Evolutionary conservation across 2,329 filamentous ascomycete genomes (phyloP), one percentile per base, ranked within the genome.

Genomic region (Sphaerulina vaccinii): DNA sequence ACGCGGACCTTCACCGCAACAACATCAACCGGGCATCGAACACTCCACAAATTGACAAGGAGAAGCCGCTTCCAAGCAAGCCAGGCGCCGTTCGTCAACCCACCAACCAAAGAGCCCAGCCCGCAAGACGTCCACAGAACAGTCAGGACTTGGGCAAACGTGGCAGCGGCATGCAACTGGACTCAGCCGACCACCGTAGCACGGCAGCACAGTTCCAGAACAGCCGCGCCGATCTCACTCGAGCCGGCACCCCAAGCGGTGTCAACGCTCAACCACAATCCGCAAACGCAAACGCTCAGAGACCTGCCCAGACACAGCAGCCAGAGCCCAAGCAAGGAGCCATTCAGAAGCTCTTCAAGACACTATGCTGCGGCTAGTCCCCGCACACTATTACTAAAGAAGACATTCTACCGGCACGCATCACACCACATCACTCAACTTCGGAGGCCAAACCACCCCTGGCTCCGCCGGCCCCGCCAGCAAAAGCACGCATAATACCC

Each of bases 191-290:
- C 57, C 86, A 91, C 68, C 89, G 87, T 65, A 96, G 90, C 68
- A 96, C 90, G 59, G 89, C 95, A 73, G 92, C 92, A 62, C 92
- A 96, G 70, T 96, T 96, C 79, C 90, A 95, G 77, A 92, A 90
- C 80, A 96, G 90, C 76, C 88, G 87, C 68, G 88, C 90, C 71
- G 66, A 68, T 48, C 57, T 68, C 24, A 61, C 52, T 49, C 48
- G 52, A 11, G 51, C 49, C 27, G 27, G 27, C 11, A 32, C 27
- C 49, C 49, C 56, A 27, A 49, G 55, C 29, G 50, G 51, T 10
- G 40, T 39, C 3, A 44, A 41, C 19, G 38, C 43, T n/a, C 43
- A 45, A 43, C 48, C 51, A 39, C 58, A 55, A 36, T 45, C 54
- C 11, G 36, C 48, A 11, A 51, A 18, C 35, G 45, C 51, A 22